Conservation (phyloP, 2,329 filamentous ascomycete genomes). For the Diplodia seriata region DNA sequence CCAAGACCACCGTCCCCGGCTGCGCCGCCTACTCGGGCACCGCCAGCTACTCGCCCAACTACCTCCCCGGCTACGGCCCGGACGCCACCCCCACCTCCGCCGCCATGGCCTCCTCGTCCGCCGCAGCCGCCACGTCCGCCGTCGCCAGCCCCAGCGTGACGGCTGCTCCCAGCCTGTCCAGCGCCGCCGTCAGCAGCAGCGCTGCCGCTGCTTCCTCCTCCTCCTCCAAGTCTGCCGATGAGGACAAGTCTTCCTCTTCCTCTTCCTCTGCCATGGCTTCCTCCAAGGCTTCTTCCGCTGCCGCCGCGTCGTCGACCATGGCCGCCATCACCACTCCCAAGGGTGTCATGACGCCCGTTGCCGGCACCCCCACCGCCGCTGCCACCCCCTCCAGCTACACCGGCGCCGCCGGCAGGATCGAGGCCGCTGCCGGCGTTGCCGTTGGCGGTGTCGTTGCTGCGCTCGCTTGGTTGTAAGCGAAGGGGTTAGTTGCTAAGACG, state of each 20-base stretch:
- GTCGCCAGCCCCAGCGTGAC: slow-evolving; percentile 31
- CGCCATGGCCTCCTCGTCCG: slow-evolving; percentile 17
- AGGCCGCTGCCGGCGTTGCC: slow-evolving; percentile 25
- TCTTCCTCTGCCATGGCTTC: background rate
- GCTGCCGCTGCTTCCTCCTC: slow-evolving; percentile 29
- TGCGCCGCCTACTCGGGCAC: slow-evolving; percentile 65
- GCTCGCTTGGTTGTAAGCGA: slow-evolving; percentile 36
- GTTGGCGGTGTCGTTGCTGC: slow-evolving; percentile 35
- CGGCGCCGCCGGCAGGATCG: slow-evolving; percentile 35
- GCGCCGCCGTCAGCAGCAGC: slow-evolving; percentile 14
- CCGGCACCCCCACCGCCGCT: slow-evolving; percentile 7
- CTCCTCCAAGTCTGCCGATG: background rate
- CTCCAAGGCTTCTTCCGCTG: too few species aligned
- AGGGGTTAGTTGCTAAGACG: background rate
- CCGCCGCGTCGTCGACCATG: background rate
- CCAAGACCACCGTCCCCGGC: slow-evolving; percentile 68
- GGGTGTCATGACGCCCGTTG: slow-evolving; percentile 6
- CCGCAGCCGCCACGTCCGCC: slow-evolving; percentile 20
- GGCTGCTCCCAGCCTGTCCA: slow-evolving; percentile 25
- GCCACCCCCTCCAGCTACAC: slow-evolving; percentile 30
- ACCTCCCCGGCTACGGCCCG: slow-evolving; percentile 48
- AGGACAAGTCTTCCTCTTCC: background rate
- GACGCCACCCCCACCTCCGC: slow-evolving; percentile 24
- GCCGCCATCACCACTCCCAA: slow-evolving; percentile 2
- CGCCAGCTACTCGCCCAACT: slow-evolving; percentile 61